Evolutionary conservation across 2,329 filamentous ascomycete genomes (phyloP).

Genomic region (Fusarium proliferatum): DNA sequence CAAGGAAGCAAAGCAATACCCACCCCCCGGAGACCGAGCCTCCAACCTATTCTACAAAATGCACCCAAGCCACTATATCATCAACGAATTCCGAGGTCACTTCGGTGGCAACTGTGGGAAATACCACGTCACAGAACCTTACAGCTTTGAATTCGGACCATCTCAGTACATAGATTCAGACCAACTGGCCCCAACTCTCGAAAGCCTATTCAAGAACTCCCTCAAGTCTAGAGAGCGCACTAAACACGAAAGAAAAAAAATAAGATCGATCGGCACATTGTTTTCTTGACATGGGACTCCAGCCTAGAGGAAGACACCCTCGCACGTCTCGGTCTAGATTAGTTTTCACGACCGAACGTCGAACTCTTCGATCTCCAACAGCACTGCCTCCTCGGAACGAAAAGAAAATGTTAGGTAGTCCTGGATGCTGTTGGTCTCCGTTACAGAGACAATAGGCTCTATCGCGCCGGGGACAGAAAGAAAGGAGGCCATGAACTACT

Average conservation of each 20-base stretch:
- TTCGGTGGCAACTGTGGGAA: not conserved
- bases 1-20: not conserved
- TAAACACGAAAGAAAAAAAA: no score
- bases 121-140: not conserved
- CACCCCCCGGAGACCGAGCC: not conserved
- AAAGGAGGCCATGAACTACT: no score
- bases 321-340: not conserved
- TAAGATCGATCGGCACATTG: not conserved
- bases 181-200: not conserved
- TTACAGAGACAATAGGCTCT: no score
- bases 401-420: no score
- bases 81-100: not conserved
- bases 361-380: not conserved
- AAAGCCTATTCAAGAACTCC: not conserved
- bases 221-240: no score
- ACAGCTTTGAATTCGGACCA: not conserved
- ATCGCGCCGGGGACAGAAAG: no score
- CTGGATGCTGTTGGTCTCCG: no score
- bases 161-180: not conserved
- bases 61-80: not conserved
- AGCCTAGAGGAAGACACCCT: not conserved
- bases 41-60: no score
- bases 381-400: no score
- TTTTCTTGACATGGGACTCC: not conserved
- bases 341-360: not conserved